Conservation (phyloP, 225 moss, liverwort and hornwort genomes). For the Pseudoscleropodium purum region DNA sequence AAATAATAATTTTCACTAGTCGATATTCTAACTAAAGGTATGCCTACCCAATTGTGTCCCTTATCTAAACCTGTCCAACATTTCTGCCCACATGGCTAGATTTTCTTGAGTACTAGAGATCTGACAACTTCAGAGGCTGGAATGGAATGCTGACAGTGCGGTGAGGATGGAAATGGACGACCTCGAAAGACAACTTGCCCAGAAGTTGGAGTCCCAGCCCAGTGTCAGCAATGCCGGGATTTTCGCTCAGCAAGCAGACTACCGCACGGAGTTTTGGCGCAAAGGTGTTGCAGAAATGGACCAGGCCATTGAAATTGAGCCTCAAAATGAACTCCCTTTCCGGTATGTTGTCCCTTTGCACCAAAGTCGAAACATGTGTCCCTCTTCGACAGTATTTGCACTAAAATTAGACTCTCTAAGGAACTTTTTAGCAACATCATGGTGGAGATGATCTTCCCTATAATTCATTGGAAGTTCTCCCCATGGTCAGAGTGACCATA, state of each 20-base stretch:
- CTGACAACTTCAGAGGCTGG: neutral
- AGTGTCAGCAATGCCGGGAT: slow-evolving; percentile 33
- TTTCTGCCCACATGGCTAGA: neutral
- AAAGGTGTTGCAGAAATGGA: slow-evolving; percentile 40
- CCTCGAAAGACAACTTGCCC: slow-evolving; percentile 19
- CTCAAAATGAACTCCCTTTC: slow-evolving; percentile 40
- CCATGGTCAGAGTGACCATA: neutral
- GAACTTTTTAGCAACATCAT: neutral
- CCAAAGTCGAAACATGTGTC: neutral
- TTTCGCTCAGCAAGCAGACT: slow-evolving; percentile 37
- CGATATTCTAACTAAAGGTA: neutral
- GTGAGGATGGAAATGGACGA: slow-evolving; percentile 46
- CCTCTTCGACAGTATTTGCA: neutral
- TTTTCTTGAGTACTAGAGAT: neutral
- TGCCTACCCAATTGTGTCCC: neutral
- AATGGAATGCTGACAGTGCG: slow-evolving; percentile 14
- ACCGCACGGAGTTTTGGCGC: slow-evolving; percentile 44
- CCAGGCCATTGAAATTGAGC: slow-evolving; percentile 37
- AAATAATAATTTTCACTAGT: neutral
- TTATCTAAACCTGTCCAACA: neutral
- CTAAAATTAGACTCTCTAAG: neutral
- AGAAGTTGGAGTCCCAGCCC: slow-evolving; percentile 29
- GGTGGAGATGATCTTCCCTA: neutral
- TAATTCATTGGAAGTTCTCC: neutral
- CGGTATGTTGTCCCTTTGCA: slow-evolving; percentile 2